A percentile compares a stretch with the other conserved stretches of the same genome.
Evolutionary conservation across 2,329 filamentous ascomycete species (phyloP).

Genomic region (Seiridium cupressi): DNA sequence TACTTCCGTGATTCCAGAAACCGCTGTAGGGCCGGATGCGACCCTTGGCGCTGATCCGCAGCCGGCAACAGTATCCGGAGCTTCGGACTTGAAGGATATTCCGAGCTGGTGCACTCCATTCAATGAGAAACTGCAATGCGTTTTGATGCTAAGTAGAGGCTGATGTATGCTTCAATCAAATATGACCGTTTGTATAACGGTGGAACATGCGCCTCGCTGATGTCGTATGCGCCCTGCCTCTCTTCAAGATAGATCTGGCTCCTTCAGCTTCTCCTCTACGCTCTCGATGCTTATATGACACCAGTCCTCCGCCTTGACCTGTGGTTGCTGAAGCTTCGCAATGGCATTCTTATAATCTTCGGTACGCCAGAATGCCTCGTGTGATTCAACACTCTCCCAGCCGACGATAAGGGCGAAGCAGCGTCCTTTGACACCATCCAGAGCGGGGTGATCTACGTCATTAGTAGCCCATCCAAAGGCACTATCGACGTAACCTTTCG

Average conservation of each 20-base stretch:
- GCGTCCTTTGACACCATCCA: neutral
- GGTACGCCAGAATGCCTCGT: neutral
- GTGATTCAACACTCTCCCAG: neutral
- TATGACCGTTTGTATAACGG: too few species aligned
- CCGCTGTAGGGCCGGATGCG: too few species aligned
- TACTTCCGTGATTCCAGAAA: too few species aligned
- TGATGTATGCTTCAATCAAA: too few species aligned
- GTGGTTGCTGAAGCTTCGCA: neutral
- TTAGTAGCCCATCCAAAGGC: neutral
- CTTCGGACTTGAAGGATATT: too few species aligned
- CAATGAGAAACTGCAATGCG: too few species aligned
- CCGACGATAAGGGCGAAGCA: neutral
- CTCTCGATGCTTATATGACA: neutral
- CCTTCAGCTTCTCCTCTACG: neutral
- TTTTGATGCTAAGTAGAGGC: too few species aligned
- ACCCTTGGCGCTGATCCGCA: too few species aligned
- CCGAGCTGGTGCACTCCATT: too few species aligned
- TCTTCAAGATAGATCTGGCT: neutral
- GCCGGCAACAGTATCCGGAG: too few species aligned
- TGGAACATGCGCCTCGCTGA: too few species aligned
- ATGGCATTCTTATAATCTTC: neutral
- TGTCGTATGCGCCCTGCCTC: neutral
- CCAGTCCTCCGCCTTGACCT: neutral
- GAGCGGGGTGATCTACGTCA: neutral
- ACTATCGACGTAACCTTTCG: neutral